Evolutionary conservation across 192 early-diverging fungal genomes (phyloP).

Genomic region (Coemansia nantahalensis): DNA sequence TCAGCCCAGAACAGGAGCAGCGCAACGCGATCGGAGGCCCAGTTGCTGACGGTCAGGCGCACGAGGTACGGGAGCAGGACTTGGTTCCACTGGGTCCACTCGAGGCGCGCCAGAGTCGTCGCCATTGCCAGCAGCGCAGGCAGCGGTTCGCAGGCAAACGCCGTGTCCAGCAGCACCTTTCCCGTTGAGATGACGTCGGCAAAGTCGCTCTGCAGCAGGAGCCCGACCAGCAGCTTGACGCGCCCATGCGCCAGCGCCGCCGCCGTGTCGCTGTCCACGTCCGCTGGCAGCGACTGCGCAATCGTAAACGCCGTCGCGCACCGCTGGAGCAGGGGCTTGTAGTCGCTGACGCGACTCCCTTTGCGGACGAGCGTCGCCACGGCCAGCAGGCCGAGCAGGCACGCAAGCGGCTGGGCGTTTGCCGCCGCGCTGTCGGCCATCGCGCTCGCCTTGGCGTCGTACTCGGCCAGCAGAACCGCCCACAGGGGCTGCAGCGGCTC

Average conservation of each 20-base stretch:
- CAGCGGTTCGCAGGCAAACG: slow-evolving; percentile 17
- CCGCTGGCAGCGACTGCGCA: background rate
- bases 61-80: slow-evolving; percentile 72
- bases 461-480: slow-evolving; percentile 26
- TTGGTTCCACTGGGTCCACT: slow-evolving; percentile 71
- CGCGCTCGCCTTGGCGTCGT: slow-evolving; percentile 19
- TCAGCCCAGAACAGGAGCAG: slow-evolving; percentile 40
- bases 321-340: slow-evolving; percentile 30
- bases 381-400: slow-evolving; percentile 22
- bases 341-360: slow-evolving; percentile 39
- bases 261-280: background rate
- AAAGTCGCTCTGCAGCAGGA: slow-evolving; percentile 31
- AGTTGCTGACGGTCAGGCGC: slow-evolving; percentile 19
- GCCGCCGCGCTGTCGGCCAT: slow-evolving; percentile 1
- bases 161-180: slow-evolving; percentile 33
- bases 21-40: slow-evolving; percentile 7
- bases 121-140: slow-evolving; percentile 64
- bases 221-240: slow-evolving; percentile 23
- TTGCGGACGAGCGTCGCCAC: slow-evolving; percentile 38
- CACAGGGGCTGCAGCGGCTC: slow-evolving; percentile 33
- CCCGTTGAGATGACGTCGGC: slow-evolving; percentile 32
- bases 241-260: slow-evolving; percentile 22
- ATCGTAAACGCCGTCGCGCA: slow-evolving; percentile 29
- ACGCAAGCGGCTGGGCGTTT: slow-evolving; percentile 16
- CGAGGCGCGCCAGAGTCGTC: slow-evolving; percentile 64